Base-by-base conservation (phyloP, 805 yeast species). In the Pichia occidentalis region DNA sequence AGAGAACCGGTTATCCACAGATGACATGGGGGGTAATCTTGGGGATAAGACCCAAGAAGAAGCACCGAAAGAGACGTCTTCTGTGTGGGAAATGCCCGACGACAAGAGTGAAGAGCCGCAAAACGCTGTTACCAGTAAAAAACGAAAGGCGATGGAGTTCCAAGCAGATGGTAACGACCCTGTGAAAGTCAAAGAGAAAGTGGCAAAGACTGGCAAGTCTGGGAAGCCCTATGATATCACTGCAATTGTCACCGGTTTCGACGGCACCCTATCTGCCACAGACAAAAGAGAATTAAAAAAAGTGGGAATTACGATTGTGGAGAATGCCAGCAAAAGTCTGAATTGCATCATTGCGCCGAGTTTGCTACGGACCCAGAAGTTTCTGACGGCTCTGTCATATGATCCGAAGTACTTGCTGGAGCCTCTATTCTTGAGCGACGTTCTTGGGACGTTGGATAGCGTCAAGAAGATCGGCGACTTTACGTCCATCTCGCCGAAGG, bases 321-420 rank as follows among this genome's bases (percentile, higher is more conserved):
- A 57, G 2, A 56, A 64, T 13, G 60, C 67, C 11, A 73, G 36
- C 25, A 65, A 65, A 7, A 59, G 64, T 13, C 44, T 71, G 6
- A 67, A 65, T 32, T 57, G 68, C 30, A 73, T 83, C 9, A 73
- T 88, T 9, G 88, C 97, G 0, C 95, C 97, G 1, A 76, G 76
- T 43, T 68, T 82, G n/a, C 54, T 83, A 49, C 67, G 97, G 47
- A 90, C 97, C 0, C 95, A 83, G 41, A 92, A 90, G 60, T 88
- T 90, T 51, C 66, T 90, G 37, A 71, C 73, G 29, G 76, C 87
- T 16, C 60, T 87, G 35, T 74, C 86, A 36, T 65, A 65, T 29
- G 76, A 67, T 33, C 70, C 75, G 8, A 58, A 61, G n/a, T 59
- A 64, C 37, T 71, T 78, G 3, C 47, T 83, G 1, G 71, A 74